Evolutionary conservation across 495 filamentous ascomycete species (phyloP).

Genomic region (Amniculicola lignicola): DNA sequence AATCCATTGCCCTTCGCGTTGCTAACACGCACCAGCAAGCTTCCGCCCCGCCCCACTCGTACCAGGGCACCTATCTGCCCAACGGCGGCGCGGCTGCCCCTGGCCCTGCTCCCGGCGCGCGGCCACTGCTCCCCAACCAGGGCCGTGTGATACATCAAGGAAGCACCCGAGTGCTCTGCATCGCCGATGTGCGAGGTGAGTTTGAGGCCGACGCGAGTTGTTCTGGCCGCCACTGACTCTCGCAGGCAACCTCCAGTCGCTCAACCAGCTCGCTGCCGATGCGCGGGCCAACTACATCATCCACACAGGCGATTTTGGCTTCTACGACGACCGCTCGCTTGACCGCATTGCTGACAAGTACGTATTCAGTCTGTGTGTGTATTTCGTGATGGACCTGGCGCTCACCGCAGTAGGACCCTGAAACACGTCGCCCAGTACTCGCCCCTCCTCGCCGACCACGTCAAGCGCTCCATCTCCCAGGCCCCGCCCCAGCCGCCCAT

Average conservation of each 20-base stretch:
- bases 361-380: too few species aligned
- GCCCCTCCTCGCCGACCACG: constrained; percentile 78
- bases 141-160: constrained; percentile 79
- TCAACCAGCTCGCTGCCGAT: constrained; percentile 93
- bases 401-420: constrained; percentile 65
- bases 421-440: constrained; percentile 99
- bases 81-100: constrained; percentile 41
- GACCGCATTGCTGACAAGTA: constrained; percentile 99
- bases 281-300: constrained; percentile 94
- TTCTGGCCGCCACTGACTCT: constrained; percentile 9
- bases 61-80: constrained; percentile 40
- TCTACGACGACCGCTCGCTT: constrained; percentile 94
- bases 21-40: constrained; percentile 40
- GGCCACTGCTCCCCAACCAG: constrained; percentile 59
- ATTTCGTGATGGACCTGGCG: neutral
- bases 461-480: constrained; percentile 81
- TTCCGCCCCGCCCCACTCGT: constrained; percentile 42
- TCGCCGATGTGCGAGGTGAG: constrained; percentile 96
- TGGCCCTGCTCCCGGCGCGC: constrained; percentile 44
- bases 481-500: constrained; percentile 60
- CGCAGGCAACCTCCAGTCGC: constrained; percentile 85
- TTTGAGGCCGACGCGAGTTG: neutral
- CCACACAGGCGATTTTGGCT: constrained; percentile 98
- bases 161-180: constrained; percentile 81
- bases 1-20: neutral